Evolutionary conservation across 139 green algal species (phyloP).

Genomic region (Asterochloris erici): DNA sequence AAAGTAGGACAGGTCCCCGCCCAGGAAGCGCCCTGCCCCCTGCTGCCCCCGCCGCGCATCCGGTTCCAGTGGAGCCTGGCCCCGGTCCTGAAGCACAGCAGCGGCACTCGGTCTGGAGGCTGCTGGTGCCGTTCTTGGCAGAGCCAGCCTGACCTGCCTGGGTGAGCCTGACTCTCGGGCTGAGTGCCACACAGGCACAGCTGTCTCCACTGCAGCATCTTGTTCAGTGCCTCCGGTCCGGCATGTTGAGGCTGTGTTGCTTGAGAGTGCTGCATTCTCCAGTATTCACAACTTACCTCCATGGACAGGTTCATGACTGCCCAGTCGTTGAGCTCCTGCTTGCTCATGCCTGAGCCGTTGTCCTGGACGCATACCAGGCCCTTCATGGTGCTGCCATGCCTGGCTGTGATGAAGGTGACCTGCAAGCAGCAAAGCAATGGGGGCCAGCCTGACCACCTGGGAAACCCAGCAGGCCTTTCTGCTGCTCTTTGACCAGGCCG

Average conservation of each 20-base stretch:
- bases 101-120: too few species aligned
- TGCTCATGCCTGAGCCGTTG: constrained; percentile 68
- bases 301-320: constrained; percentile 83
- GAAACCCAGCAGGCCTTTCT: too few species aligned
- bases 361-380: constrained; percentile 65
- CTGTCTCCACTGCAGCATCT: too few species aligned
- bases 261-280: too few species aligned
- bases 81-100: constrained; percentile 36
- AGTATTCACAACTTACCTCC: constrained; percentile 25
- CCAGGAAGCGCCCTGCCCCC: constrained; percentile 49
- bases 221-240: too few species aligned
- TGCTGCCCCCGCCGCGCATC: constrained; percentile 9
- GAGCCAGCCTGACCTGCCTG: too few species aligned
- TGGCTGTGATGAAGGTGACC: constrained; percentile 46
- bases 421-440: constrained; percentile 32
- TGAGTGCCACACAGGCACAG: too few species aligned
- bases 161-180: too few species aligned
- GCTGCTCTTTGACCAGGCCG: too few species aligned
- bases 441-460: too few species aligned
- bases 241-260: too few species aligned
- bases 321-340: constrained; percentile 69
- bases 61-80: constrained; percentile 30
- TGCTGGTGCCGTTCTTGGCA: too few species aligned
- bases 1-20: constrained; percentile 76
- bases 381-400: constrained; percentile 12